phyloP scores from a whole-genome alignment of 345 rosid species.

The Aquilaria malaccensis region DNA sequence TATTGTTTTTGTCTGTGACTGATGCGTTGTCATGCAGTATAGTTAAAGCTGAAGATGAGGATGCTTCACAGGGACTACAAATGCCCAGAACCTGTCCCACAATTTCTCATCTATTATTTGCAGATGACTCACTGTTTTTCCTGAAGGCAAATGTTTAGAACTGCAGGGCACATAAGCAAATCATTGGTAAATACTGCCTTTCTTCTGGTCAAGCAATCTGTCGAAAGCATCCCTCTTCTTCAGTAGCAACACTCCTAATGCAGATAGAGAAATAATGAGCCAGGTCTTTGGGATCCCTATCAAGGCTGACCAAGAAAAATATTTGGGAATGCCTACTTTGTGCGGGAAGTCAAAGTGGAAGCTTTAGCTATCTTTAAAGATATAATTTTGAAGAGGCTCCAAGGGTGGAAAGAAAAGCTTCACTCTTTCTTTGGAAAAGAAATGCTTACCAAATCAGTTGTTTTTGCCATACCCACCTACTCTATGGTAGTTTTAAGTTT shows the following conservation, averaged over 20 bases:
- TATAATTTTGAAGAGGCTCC: not conserved
- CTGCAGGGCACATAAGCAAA: not conserved
- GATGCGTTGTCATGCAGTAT: not conserved
- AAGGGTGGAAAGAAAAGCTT: not conserved
- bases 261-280: not conserved
- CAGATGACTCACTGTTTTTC: not conserved
- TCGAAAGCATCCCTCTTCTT: not conserved
- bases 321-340: not conserved
- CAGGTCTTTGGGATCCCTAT: too few relatives aligned
- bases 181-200: not conserved
- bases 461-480: not conserved
- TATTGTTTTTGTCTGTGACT: too few relatives aligned
- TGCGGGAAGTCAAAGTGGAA: not conserved
- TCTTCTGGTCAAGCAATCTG: not conserved
- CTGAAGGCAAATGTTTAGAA: not conserved
- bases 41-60: not conserved
- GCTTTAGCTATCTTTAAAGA: not conserved
- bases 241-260: not conserved
- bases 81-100: not conserved
- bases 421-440: not conserved
- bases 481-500: not conserved
- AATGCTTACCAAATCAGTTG: not conserved
- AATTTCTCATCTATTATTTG: not conserved
- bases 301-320: not conserved
- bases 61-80: not conserved